A percentile compares a stretch with the other conserved stretches of the same genome.
phyloP scores from a whole-genome alignment of 768 basidiomycete species.

The Gyrodon lividus region DNA sequence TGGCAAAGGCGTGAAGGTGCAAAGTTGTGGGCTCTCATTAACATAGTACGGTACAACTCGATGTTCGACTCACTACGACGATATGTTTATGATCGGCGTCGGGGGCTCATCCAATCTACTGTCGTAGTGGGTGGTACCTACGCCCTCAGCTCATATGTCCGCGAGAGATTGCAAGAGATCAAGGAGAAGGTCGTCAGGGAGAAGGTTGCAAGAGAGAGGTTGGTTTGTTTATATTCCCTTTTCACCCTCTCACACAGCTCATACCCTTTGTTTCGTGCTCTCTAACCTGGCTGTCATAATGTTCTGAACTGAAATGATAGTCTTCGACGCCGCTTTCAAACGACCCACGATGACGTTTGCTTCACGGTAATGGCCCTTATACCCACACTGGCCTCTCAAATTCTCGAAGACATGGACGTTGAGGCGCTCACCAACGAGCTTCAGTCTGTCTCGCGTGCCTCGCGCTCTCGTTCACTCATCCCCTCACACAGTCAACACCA shows the following conservation, averaged over 20 bases:
- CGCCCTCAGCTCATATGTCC: constrained; percentile 57
- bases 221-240: background rate
- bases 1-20: no score
- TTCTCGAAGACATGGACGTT: constrained; percentile 75
- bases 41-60: background rate
- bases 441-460: constrained; percentile 43
- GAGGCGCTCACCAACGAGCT: constrained; percentile 63
- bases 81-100: constrained; percentile 50
- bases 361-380: constrained; percentile 74
- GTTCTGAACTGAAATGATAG: constrained; percentile 35
- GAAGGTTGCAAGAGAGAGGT: constrained; percentile 61
- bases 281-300: background rate
- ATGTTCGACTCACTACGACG: constrained; percentile 47
- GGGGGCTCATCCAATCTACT: constrained; percentile 46
- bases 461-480: constrained; percentile 15
- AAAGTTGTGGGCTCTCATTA: background rate
- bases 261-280: background rate
- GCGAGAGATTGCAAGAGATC: constrained; percentile 61
- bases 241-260: background rate
- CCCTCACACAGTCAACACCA: constrained; percentile 12
- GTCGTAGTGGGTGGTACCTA: constrained; percentile 63
- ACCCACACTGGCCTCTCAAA: constrained; percentile 61
- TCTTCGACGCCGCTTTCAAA: constrained; percentile 67
- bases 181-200: constrained; percentile 62
- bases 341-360: constrained; percentile 74